These are phyloP conservation scores for Spergularia azorica DNA, from an alignment of 179 eudicot genomes.

Conservation along the genomic window DNA sequence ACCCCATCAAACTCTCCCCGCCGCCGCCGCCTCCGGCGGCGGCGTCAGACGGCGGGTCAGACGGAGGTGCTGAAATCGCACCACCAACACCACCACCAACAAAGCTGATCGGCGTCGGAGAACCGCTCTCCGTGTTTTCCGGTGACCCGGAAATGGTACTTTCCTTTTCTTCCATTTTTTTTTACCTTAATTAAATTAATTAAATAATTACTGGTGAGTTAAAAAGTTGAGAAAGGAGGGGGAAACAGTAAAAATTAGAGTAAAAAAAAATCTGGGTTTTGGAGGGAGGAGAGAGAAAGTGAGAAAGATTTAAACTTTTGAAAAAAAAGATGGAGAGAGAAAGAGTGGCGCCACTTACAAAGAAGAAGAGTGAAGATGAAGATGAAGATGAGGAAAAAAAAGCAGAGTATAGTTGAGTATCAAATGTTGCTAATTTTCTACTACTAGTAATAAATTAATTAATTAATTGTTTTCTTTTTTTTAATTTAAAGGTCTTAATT, in stretches of 20 bases:
- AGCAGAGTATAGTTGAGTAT: background rate
- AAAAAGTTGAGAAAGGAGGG: too few relatives aligned
- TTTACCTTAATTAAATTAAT: too few relatives aligned
- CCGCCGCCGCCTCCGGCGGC: slow-evolving; percentile 21
- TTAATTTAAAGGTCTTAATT: background rate
- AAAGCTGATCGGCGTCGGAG: slow-evolving; percentile 34
- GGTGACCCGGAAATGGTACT: slow-evolving; percentile 33
- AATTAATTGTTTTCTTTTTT: background rate
- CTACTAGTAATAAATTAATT: too few relatives aligned
- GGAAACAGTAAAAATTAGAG: too few relatives aligned
- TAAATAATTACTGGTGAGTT: too few relatives aligned
- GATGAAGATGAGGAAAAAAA: background rate
- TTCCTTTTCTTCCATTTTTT: slow-evolving; percentile 35
- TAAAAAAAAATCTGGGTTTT: background rate
- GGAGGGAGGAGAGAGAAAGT: slow-evolving; percentile 3
- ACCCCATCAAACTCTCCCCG: slow-evolving; percentile 13
- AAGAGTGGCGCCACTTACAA: slow-evolving; percentile 20
- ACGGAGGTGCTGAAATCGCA: background rate
- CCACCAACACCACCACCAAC: slow-evolving; percentile 24
- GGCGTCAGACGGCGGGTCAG: slow-evolving; percentile 9
- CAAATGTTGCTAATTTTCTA: background rate
- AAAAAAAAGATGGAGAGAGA: slow-evolving; percentile 1
- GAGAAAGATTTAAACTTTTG: slow-evolving; percentile 11
- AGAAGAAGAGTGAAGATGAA: background rate
- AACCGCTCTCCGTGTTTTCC: slow-evolving; percentile 41